These are phyloP conservation scores for Singerocomus inundabilis DNA, from an alignment of 1,284 basidiomycete species.

Conservation along the genomic window DNA sequence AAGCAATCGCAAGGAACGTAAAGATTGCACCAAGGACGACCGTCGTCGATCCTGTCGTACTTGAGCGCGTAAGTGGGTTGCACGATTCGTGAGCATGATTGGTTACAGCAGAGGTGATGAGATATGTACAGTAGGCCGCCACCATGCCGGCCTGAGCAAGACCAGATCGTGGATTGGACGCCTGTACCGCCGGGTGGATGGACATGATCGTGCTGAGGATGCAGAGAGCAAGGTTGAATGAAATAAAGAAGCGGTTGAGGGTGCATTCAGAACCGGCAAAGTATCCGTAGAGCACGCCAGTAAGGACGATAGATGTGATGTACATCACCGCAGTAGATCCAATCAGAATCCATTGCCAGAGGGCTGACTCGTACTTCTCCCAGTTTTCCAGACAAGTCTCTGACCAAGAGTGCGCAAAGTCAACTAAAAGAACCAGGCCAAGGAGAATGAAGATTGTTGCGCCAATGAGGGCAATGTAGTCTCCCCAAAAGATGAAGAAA, in stretches of 20 bases:
- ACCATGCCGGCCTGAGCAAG: slow-evolving; percentile 97
- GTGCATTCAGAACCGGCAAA: slow-evolving; percentile 87
- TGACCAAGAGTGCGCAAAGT: slow-evolving; percentile 98
- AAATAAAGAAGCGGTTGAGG: slow-evolving; percentile 94
- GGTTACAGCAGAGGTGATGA: slow-evolving; percentile 91
- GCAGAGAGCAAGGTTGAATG: slow-evolving; percentile 85
- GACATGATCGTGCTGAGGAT: slow-evolving; percentile 82
- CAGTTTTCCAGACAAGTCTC: slow-evolving; percentile 96
- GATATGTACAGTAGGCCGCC: slow-evolving; percentile 95
- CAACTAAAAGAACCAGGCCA: slow-evolving; percentile 95
- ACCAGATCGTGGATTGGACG: slow-evolving; percentile 91
- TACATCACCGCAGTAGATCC: slow-evolving; percentile 93
- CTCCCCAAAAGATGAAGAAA: slow-evolving; percentile 97
- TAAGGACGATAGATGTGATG: slow-evolving; percentile 78
- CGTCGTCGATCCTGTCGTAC: slow-evolving; percentile 80
- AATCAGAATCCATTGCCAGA: slow-evolving; percentile 97
- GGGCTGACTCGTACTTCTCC: slow-evolving; percentile 83
- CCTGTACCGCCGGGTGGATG: slow-evolving; percentile 86
- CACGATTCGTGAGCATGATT: slow-evolving; percentile 86
- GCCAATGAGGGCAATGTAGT: slow-evolving; percentile 88
- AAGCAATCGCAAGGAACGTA: slow-evolving; percentile 97
- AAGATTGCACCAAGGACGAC: slow-evolving; percentile 92
- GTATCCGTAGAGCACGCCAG: slow-evolving; percentile 87
- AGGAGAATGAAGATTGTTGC: slow-evolving; percentile 95
- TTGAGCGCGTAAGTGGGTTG: slow-evolving; percentile 80